Evolutionary conservation across 2,329 filamentous ascomycete genomes (phyloP), one percentile per base, ranked within the genome.

Genomic region (Lecanicillium sp.): DNA sequence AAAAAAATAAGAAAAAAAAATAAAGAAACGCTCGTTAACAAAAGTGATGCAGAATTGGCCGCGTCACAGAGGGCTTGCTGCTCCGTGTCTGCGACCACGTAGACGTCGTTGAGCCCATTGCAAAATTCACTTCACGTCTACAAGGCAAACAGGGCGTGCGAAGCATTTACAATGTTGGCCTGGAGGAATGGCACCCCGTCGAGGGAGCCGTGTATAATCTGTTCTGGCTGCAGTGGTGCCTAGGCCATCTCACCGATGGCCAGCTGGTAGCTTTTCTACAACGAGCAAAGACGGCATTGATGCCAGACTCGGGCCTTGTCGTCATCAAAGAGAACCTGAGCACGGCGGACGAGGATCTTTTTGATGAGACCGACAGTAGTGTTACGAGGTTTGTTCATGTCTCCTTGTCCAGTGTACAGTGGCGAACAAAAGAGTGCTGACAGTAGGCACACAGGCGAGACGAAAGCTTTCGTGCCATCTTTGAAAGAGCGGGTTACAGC

Each of bases 211-310:
- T 62, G 35, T 95, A 95, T 59, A 83, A 89, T 55, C 58, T 95
- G 33, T 78, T 95, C 44, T 95, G 86, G 85, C 82, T 76, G 37
- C 89, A 95, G 59, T 95, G 89, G 88, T 95, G 88, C 58, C 60
- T 90, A 7, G 83, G 85, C 17, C 83, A 95, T 57, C 64, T 95
- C 39, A 87, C 75, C 1, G 87, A 95, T 54, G 61, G 60, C 7
- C 78, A 94, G 56, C 56, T 95, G 4, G 66, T 83, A 1, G 64
- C 63, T 3, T 94, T 81, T 51, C 60, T 95, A 13, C 49, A 63
- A 40, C 68, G 75, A 18, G 85, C 85, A 55, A 71, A 69, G 34
- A 49, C 58, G 0, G 66, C 44, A 0, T 36, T 67, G 3, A 42
- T 42, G 1, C 51, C 54, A 3, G 53, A 53, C 0, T 51, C 48